Evolutionary conservation across 805 yeast genomes (phyloP), one percentile per base, ranked within the genome.

Genomic region (Starmerella tilneyi): DNA sequence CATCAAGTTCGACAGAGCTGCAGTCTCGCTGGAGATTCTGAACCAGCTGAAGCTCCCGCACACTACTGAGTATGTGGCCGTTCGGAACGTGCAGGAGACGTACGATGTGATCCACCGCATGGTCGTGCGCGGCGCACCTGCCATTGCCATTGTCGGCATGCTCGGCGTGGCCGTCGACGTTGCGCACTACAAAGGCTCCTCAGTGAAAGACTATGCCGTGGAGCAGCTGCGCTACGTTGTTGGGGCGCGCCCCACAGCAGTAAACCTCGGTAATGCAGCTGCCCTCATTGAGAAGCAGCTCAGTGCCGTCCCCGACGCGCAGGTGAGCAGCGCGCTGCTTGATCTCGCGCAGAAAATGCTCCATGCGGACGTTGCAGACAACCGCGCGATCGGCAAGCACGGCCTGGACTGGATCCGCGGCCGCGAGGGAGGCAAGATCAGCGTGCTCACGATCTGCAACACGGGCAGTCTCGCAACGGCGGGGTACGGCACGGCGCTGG

Each of bases 91-190:
- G 41, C 79, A 79, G 38, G 86, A 81, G 60, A 96, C 94, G 3
- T 84, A 67, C 63, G 70, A 72, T 16, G 94, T 83, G n/a, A 89
- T 89, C 62, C 79, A 78, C 59, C 71, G 71, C 47, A 89, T 89
- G 98, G 86, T 84, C 57, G 96, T 94, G 4, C 73, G 98, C 61
- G 98, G 98, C 30, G 98, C 98, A 0, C 98, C 98, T 0, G 97
- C 97, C 1, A 89, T 89, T 59, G 96, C 96, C 50, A 84, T 89
- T 47, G 96, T 89, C 2, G 97, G 95, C 5, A 78, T 86, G 1
- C 72, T 88, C 48, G 75, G 95, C 2, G 73, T 89, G 3, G 79
- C 84, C 2, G 77, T 82, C n/a, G 96, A 89, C 53, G 63, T 76
- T 3, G 64, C 63, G 45, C 56, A 56, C 59, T 56, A 58, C 46